phyloP scores from a whole-genome alignment of 78 protist genomes.

The Emiliania huxleyi region DNA sequence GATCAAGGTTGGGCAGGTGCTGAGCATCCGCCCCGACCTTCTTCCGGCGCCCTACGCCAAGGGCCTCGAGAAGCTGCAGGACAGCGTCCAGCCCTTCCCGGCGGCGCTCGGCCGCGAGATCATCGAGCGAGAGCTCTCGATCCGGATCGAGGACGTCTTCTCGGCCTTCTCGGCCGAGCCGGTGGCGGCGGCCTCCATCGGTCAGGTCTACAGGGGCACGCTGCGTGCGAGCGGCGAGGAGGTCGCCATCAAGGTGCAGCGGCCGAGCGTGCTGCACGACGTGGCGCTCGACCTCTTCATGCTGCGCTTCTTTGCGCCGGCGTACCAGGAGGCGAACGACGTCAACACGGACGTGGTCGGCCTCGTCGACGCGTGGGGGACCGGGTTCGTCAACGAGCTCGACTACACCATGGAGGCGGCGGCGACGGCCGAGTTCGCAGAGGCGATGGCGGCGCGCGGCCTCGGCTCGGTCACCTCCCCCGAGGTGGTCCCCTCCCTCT shows the following conservation, averaged over 20 bases:
- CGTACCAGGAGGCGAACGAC: not conserved
- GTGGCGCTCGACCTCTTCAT: constrained; percentile 30
- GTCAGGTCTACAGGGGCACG: constrained; percentile 82
- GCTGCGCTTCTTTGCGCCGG: not conserved
- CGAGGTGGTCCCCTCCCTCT: not conserved
- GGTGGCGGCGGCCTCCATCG: constrained; percentile 87
- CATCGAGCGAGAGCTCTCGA: not conserved
- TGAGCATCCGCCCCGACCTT: constrained; percentile 13
- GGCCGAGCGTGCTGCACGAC: not conserved
- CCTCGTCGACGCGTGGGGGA: constrained; percentile 39
- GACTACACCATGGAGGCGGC: constrained; percentile 13
- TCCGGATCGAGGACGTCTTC: not conserved
- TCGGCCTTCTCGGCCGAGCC: constrained; percentile 39
- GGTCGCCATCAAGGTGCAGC: constrained; percentile 72
- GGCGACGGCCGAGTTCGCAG: not conserved
- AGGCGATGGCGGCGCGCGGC: not conserved
- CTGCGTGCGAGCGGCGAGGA: constrained; percentile 59
- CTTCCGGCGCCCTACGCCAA: not conserved
- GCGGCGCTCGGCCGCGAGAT: not conserved
- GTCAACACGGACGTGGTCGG: not conserved
- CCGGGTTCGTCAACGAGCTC: constrained; percentile 35
- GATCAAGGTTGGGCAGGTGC: constrained; percentile 41
- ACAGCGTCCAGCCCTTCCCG: not conserved
- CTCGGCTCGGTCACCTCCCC: constrained; percentile 20
- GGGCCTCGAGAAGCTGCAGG: not conserved